Percentiles rank a stretch among this genome's conserved stretches.
Conservation (phyloP, 768 basidiomycete species). For the Lactarius hatsudake region DNA sequence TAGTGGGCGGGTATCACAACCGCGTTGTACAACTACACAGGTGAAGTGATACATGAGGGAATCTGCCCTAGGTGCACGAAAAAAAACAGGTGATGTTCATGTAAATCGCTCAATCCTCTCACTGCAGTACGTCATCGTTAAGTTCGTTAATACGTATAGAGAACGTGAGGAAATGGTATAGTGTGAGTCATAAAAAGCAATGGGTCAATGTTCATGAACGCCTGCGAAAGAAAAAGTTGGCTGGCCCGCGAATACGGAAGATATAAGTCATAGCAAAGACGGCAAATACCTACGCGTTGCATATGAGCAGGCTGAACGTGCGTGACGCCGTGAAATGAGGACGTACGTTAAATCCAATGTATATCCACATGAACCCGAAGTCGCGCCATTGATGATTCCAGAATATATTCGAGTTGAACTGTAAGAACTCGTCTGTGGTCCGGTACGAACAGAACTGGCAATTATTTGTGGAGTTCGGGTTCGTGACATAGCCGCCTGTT, state of each 20-base stretch:
- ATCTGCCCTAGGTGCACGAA: too few relatives aligned
- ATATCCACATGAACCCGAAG: conserved; percentile 46
- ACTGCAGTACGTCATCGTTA: too few relatives aligned
- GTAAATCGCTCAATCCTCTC: too few relatives aligned
- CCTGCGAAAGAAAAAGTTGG: conserved; percentile 16
- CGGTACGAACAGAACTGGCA: conserved; percentile 56
- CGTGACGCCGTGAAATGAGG: background rate
- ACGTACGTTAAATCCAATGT: conserved; percentile 45
- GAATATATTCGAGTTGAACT: conserved; percentile 54
- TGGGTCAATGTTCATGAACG: background rate
- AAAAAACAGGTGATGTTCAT: too few relatives aligned
- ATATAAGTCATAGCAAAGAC: conserved; percentile 55
- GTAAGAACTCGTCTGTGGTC: conserved; percentile 59
- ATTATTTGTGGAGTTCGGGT: conserved; percentile 37
- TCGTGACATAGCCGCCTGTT: conserved; percentile 48
- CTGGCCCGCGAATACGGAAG: conserved; percentile 44
- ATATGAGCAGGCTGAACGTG: background rate
- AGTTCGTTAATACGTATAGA: too few relatives aligned
- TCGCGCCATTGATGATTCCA: conserved; percentile 52
- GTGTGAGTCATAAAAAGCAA: background rate
- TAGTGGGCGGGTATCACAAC: too few relatives aligned
- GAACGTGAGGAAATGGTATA: too few relatives aligned
- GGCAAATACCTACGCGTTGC: conserved; percentile 38
- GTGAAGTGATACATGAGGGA: too few relatives aligned
- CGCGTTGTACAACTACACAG: too few relatives aligned